These are phyloP conservation scores for Apiospora kogelbergensis DNA, from an alignment of 2,329 filamentous ascomycete species.

Conservation along the genomic window DNA sequence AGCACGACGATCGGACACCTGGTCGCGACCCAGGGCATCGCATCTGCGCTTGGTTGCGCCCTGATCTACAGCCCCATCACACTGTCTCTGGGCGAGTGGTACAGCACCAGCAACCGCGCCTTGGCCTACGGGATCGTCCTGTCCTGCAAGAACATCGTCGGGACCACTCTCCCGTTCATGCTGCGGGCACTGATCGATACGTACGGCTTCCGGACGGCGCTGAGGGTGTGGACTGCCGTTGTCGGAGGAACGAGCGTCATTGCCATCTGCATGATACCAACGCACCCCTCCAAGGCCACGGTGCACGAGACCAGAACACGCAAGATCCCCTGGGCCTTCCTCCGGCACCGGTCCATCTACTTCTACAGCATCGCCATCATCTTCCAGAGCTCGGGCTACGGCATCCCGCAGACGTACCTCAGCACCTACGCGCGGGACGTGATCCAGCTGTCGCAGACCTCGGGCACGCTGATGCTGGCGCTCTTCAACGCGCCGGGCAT, in stretches of 20 bases:
- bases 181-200: constrained; percentile 50
- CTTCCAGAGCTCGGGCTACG: constrained; percentile 61
- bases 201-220: constrained; percentile 52
- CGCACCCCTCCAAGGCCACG: constrained; percentile 35
- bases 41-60: constrained; percentile 60
- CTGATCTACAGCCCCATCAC: constrained; percentile 50
- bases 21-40: constrained; percentile 59
- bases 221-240: constrained; percentile 53
- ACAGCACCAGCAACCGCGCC: constrained; percentile 51
- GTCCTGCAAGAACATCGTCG: constrained; percentile 52
- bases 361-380: constrained; percentile 59
- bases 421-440: constrained; percentile 49
- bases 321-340: constrained; percentile 48
- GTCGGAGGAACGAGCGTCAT: constrained; percentile 22
- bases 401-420: constrained; percentile 63
- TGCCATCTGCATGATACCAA: constrained; percentile 50
- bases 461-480: constrained; percentile 46
- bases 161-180: constrained; percentile 51
- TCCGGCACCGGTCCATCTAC: constrained; percentile 53
- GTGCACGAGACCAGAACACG: constrained; percentile 34
- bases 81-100: constrained; percentile 56
- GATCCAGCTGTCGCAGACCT: not conserved
- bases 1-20: constrained; percentile 36
- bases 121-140: constrained; percentile 66
- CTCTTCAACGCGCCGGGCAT: constrained; percentile 62